Evolutionary conservation across 345 rosid genomes (phyloP), one percentile per base, ranked within the genome.

Genomic region (Hypericum perforatum): DNA sequence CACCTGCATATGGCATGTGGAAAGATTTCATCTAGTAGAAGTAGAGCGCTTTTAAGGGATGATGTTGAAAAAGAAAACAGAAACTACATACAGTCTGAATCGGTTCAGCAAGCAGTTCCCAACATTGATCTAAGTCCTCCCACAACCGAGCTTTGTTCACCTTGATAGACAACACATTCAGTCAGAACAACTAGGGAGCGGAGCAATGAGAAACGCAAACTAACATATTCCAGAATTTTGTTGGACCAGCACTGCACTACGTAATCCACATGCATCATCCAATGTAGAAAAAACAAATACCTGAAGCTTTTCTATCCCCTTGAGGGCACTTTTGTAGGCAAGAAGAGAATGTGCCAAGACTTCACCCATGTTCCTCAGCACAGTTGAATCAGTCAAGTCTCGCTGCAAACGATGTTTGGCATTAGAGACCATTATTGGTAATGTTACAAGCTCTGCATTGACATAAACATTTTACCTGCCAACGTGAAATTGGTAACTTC

Each of bases 21-120:
- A 45, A 42, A 6, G 10, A 39, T 52, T 43, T 22, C 8, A 5
- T 10, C 6, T 54, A 11, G 45, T 16, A n/a, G 14, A 16, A 43
- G 37, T 52, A 49, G 41, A 22, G 32, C 32, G 2, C 32, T 22
- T 22, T 22, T 22, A 38, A 43, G 8, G 11, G 39, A 58, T 15
- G 41, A 57, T 61, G 36, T 6, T 16, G 61, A 4, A 1, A 37
- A n/a, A 53, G 50, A 45, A 45, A 11, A 11, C 10, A n/a, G 46
- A 43, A 56, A 68, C 58, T 37, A 55, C 73, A 45, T 80, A 92
- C 97, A 52, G 94, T 94, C 62, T 89, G 97, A 54, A 89, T 80
- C 14, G 94, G 95, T 66, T 94, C 99, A 39, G 97, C 97, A 43
- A 94, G 99, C 66, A 92, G 87, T 77, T 92, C 94, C 95, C 97